Evolutionary conservation across 371 early-diverging fungal genomes (phyloP), one percentile per base, ranked within the genome.

Genomic region (Syncephalastrum monosporum): DNA sequence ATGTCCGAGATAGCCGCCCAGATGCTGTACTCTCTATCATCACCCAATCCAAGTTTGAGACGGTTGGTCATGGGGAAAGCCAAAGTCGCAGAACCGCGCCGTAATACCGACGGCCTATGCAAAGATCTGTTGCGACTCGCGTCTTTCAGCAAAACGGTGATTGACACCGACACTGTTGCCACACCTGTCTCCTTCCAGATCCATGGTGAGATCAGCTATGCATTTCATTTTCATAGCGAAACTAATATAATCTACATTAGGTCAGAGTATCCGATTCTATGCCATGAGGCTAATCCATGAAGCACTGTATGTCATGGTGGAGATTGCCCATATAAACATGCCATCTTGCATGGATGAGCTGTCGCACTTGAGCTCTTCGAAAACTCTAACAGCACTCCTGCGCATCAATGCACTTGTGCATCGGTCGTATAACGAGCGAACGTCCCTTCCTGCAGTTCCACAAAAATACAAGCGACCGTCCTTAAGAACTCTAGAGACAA

Each of bases 21-120:
- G 55, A 55, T 3, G 47, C 55, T 29, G 33, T 55, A 1, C 44
- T 46, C 19, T 44, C 55, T 7, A 3, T 55, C 10, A 10, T 33
- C 38, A 33, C 10, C 10, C 38, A 12, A 10, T 33, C 29, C 29
- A 29, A 29, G 29, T 29, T 29, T 29, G 29, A 47, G 45, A 56
- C 56, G 1, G 12, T 47, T 41, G 56, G 47, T 7, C 19, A 56
- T 47, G 56, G 56, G 42, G 56, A 56, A 56, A 56, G 56, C 56
- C 33, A 56, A 56, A 38, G 56, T 33, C 38, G 48, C 56, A 7
- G 56, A 56, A 42, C 47, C 48, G 4, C 47, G 16, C 15, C 15
- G 48, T 8, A 56, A 56, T 41, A 47, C 6, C 3, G 38, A 56
- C 25, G 48, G 23, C 3, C 41, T 56, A 47, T 47, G 48, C 56